Evolutionary conservation across 2,329 filamentous ascomycete species (phyloP).

Genomic region (Clathrospora elynae): DNA sequence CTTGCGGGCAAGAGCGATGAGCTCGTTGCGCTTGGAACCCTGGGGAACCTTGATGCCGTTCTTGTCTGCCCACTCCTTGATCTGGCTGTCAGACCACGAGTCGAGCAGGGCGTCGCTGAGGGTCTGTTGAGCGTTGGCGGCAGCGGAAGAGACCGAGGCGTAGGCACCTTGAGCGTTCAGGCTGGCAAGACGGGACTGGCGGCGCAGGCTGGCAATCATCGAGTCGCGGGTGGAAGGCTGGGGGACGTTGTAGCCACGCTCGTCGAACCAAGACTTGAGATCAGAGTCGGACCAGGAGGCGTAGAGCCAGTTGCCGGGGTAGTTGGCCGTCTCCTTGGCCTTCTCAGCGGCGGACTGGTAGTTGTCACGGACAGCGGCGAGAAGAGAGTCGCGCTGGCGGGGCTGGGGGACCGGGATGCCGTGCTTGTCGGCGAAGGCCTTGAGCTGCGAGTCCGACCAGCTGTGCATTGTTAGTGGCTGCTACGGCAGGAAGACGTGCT

Average conservation of each 20-base stretch:
- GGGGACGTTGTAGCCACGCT: slow-evolving; percentile 81
- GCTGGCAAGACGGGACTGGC: slow-evolving; percentile 82
- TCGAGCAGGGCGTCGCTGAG: slow-evolving; percentile 85
- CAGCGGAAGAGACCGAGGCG: slow-evolving; percentile 53
- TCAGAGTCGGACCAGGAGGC: slow-evolving; percentile 90
- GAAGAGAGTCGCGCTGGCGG: slow-evolving; percentile 78
- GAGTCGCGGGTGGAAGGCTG: slow-evolving; percentile 85
- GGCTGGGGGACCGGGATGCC: slow-evolving; percentile 86
- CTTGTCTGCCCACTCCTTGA: slow-evolving; percentile 93
- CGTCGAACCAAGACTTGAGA: slow-evolving; percentile 90
- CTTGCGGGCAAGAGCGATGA: slow-evolving; percentile 87
- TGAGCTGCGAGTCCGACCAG: slow-evolving; percentile 92
- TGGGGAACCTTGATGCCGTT: slow-evolving; percentile 89
- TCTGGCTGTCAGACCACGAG: slow-evolving; percentile 84
- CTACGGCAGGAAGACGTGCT: not conserved
- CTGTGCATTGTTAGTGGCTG: slow-evolving; percentile 56
- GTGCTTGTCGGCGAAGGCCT: slow-evolving; percentile 88
- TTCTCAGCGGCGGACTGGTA: slow-evolving; percentile 80
- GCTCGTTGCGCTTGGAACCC: slow-evolving; percentile 86
- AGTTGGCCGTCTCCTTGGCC: slow-evolving; percentile 75
- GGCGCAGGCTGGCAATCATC: slow-evolving; percentile 84
- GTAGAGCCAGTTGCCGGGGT: slow-evolving; percentile 96
- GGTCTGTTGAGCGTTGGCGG: slow-evolving; percentile 68
- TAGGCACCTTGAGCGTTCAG: slow-evolving; percentile 65
- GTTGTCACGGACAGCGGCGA: slow-evolving; percentile 77